Base-by-base conservation (phyloP, 768 basidiomycete species). In the Clavulina sp. region DNA sequence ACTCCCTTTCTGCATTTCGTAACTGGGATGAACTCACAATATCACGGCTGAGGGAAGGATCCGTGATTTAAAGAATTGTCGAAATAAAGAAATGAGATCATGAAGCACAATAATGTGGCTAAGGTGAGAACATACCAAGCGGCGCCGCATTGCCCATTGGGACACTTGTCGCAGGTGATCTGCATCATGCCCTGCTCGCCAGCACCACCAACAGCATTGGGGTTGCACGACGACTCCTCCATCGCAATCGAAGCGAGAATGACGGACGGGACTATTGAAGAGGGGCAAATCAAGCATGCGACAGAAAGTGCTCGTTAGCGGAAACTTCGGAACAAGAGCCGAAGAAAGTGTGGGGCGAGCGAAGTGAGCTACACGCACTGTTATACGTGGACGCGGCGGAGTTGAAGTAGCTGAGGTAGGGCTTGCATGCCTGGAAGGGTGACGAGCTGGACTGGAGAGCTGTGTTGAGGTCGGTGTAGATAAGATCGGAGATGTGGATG, bases 141-240 rank as follows among this genome's bases (percentile, higher is more conserved):
- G 23, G 65, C 66, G 21, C 61, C 57, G 2, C 70, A 69, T 1
- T 78, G 77, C 52, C 66, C 73, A 41, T 60, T 70, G 58, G n/a
- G n/a, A n/a, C 86, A 91, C 64, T 88, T 91, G 56, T 84, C 83
- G 36, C 64, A 60, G 18, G 82, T 82, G 56, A 91, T 70, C 63
- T 91, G 86, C 86, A 89, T 89, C 49, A 59, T 52, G 5, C 57
- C 87, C 60, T 84, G 80, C 63, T 89, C 87, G 41, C 85, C 83
- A 21, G 70, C 83, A 16, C 79, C 80, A 49, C 87, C 87, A 41
- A 77, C 69, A 4, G 73, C 74, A 16, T 65, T 53, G 2, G 78
- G 72, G 57, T 81, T 78, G 70, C 88, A 93, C 34, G 68, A 68
- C 30, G 75, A 77, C 63, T 93, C 91, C 63, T 92, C 87, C 80